A percentile compares a stretch with the other conserved stretches of the same genome.
Conservation (phyloP, 768 basidiomycete genomes). For the Russula brevipes region DNA sequence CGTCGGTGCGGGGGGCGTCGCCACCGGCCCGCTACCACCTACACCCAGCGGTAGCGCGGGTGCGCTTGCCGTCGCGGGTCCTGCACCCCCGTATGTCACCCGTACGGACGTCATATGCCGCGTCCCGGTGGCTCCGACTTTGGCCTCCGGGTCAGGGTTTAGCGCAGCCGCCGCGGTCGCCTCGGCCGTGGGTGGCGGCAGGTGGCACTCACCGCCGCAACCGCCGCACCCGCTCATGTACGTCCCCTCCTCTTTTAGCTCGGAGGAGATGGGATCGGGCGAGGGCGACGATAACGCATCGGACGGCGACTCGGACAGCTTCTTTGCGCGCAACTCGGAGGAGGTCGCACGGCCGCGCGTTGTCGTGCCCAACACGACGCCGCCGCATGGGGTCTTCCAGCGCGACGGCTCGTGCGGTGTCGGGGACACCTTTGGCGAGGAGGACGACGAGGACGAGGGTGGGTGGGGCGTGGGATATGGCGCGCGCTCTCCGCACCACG, state of each 20-base stretch:
- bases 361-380: neutral
- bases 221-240: slow-evolving; percentile 18
- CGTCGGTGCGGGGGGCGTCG: slow-evolving; percentile 25
- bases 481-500: neutral
- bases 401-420: neutral
- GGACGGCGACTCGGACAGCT: slow-evolving; percentile 25
- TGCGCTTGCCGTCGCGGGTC: slow-evolving; percentile 7
- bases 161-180: neutral
- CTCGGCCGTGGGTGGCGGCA: neutral
- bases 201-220: slow-evolving; percentile 6
- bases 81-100: neutral
- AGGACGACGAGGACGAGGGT: neutral
- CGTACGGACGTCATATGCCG: neutral
- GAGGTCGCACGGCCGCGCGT: slow-evolving; percentile 11
- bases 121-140: neutral
- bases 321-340: slow-evolving; percentile 25
- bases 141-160: neutral
- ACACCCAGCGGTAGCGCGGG: slow-evolving; percentile 22
- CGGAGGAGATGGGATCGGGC: slow-evolving; percentile 8
- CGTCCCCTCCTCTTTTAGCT: slow-evolving; percentile 17
- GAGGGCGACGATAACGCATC: neutral
- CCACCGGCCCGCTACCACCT: slow-evolving; percentile 15
- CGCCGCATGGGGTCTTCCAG: neutral
- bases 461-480: neutral
- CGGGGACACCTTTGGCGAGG: neutral